These are phyloP conservation scores for Verbascum thapsus DNA, from an alignment of 257 asterid species.

Conservation along the genomic window DNA sequence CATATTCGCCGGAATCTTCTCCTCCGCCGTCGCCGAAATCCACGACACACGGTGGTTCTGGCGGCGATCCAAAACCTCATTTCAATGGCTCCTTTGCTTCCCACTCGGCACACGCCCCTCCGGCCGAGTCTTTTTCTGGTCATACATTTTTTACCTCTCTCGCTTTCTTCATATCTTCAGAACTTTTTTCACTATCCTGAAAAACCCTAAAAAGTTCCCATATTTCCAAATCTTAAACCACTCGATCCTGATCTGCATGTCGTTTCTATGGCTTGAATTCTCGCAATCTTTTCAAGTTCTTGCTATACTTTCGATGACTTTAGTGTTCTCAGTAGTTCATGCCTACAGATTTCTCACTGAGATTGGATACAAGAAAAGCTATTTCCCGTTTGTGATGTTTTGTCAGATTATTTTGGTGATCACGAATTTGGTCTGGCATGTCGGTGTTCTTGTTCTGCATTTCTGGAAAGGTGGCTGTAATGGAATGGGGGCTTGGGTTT, in stretches of 20 bases:
- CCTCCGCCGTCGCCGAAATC: conserved; percentile 73
- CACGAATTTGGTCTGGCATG: conserved; percentile 49
- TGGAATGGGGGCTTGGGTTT: conserved; percentile 86
- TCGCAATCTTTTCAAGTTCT: conserved; percentile 75
- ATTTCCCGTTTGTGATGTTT: conserved; percentile 43
- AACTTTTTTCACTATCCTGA: conserved; percentile 43
- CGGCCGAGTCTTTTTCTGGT: conserved; percentile 87
- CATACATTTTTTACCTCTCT: conserved; percentile 69
- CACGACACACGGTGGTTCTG: conserved; percentile 81
- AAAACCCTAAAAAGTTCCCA: conserved; percentile 38
- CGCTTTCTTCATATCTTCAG: conserved; percentile 58
- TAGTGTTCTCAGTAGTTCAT: conserved; percentile 41
- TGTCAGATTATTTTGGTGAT: conserved; percentile 49
- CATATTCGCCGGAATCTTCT: conserved; percentile 58
- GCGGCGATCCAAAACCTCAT: conserved; percentile 65
- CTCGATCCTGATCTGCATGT: conserved; percentile 48
- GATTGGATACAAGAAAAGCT: conserved; percentile 35
- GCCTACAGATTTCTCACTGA: conserved; percentile 56
- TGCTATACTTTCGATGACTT: conserved; percentile 55
- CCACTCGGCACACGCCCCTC: conserved; percentile 87
- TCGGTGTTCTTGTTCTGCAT: conserved; percentile 61
- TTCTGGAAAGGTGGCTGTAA: conserved; percentile 77
- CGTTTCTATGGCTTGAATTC: conserved; percentile 81
- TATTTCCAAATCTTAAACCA: conserved; percentile 51
- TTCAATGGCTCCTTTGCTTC: conserved; percentile 84